Base-by-base conservation (phyloP, 1,139 yeast genomes). In the Blastobotrys apis region DNA sequence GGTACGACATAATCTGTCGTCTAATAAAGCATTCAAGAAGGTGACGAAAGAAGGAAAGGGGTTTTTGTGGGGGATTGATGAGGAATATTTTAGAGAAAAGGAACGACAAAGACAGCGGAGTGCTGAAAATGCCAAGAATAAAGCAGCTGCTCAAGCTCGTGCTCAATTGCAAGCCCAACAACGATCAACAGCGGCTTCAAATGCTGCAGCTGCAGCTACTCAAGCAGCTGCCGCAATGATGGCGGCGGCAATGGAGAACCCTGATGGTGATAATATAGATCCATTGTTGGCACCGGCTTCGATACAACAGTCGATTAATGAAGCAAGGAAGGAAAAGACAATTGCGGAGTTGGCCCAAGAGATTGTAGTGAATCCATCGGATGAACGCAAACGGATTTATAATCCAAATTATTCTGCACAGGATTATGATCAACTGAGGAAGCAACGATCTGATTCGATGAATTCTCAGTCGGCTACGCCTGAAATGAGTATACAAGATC, bases 1-100 rank as follows among this genome's bases (percentile, higher is more conserved):
- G 1, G 94, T 92, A 13, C 76, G 94, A 39, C 98, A 92, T 66
- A 88, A 87, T 57, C 72, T 92, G 35, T 83, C 90, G 20, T 72
- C 87, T 53, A 88, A 88, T 65, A 87, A 87, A 65, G 80, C 90
- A 6, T 92, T 92, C 67, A 76, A 80, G 47, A 80, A 84, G 55
- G 80, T 84, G 8, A 73, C 81, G 27, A 81, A 86, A 55, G 86
- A 83, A 53, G 94, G 92, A 15, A 83, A 81, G 60, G 96, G 95
- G 48, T 88, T 95, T 92, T 69, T 85, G 31, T 92, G 95, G 94
- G 88, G 90, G 4, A 71, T 92, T 40, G 96, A 94, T 63, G 94
- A 87, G 49, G 80, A 79, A 47, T 86, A 81, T 53, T 78, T 84
- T 44, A 80, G 80, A 30, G 97, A 88, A 57, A 77, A 86, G 61